A percentile compares a stretch with the other conserved stretches of the same genome.
Evolutionary conservation across 441 rosid species (phyloP).

Genomic region (Erodium moschatum): DNA sequence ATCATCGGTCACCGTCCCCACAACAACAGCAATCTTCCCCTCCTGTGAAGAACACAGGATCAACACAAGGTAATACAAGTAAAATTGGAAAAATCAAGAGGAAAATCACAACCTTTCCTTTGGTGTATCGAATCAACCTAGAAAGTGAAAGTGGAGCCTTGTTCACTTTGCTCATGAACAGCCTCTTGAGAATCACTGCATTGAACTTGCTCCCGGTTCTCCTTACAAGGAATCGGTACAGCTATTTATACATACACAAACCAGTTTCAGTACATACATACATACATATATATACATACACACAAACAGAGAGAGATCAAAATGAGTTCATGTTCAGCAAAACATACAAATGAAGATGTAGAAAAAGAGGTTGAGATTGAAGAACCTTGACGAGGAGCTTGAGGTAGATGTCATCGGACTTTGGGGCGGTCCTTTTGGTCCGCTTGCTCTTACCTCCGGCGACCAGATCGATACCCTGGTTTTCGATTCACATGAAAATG

Average conservation of each 20-base stretch:
- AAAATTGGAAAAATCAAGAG: too few relatives aligned
- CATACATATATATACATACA: too few relatives aligned
- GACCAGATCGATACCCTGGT: conserved; percentile 75
- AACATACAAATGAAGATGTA: not conserved
- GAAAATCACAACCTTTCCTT: too few relatives aligned
- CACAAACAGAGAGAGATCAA: too few relatives aligned
- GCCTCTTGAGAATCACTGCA: conserved; percentile 77
- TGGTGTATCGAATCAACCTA: too few relatives aligned
- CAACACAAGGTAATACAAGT: too few relatives aligned
- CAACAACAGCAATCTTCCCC: conserved; percentile 67
- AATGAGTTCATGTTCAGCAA: too few relatives aligned
- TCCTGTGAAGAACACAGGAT: too few relatives aligned
- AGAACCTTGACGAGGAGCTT: conserved; percentile 59
- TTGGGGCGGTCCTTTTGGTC: conserved; percentile 71
- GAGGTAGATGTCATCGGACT: conserved; percentile 83
- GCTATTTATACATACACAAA: not conserved
- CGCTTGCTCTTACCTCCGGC: conserved; percentile 95
- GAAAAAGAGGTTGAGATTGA: not conserved
- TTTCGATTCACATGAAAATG: not conserved
- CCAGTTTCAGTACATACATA: too few relatives aligned
- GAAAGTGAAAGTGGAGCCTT: conserved; percentile 58
- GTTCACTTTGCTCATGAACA: conserved; percentile 91
- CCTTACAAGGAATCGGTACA: conserved; percentile 77
- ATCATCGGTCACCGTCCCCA: conserved; percentile 80
- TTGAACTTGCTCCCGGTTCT: conserved; percentile 84